These are phyloP conservation scores for Elaphomyces granulatus DNA, from an alignment of 495 filamentous ascomycete genomes.

Conservation along the genomic window DNA sequence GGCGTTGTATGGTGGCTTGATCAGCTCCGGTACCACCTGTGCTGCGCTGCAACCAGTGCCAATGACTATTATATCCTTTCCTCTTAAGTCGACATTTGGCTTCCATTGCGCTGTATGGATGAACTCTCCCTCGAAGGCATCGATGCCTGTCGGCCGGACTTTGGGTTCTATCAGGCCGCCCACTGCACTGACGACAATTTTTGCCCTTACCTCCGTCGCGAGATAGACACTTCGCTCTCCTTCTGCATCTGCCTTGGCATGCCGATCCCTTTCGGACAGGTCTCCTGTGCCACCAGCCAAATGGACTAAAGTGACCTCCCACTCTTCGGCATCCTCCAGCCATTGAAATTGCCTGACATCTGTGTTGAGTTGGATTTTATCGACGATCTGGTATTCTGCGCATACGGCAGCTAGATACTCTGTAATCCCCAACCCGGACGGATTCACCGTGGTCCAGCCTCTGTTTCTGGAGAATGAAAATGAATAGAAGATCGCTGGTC, in stretches of 20 bases:
- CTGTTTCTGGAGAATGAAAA: slow-evolving; percentile 48
- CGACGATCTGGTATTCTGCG: slow-evolving; percentile 39
- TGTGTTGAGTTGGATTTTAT: slow-evolving; percentile 46
- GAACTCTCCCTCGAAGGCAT: slow-evolving; percentile 36
- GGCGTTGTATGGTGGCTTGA: slow-evolving; percentile 26
- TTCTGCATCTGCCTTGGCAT: slow-evolving; percentile 15
- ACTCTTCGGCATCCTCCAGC: slow-evolving; percentile 37
- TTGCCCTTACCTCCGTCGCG: slow-evolving; percentile 33
- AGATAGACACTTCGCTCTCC: slow-evolving; percentile 27
- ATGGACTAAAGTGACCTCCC: slow-evolving; percentile 38
- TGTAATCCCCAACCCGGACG: slow-evolving; percentile 39
- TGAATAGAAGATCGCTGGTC: slow-evolving; percentile 44
- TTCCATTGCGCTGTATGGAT: slow-evolving; percentile 43
- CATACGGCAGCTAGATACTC: slow-evolving; percentile 47
- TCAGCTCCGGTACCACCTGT: slow-evolving; percentile 29
- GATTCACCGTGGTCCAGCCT: slow-evolving; percentile 42
- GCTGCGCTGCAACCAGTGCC: slow-evolving; percentile 43
- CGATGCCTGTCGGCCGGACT: slow-evolving; percentile 36
- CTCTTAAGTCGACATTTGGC: slow-evolving; percentile 21
- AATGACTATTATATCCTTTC: slow-evolving; percentile 41
- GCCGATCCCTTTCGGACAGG: slow-evolving; percentile 21
- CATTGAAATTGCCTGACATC: slow-evolving; percentile 34
- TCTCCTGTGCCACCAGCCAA: slow-evolving; percentile 40
- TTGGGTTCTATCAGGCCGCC: slow-evolving; percentile 41
- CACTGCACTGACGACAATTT: slow-evolving; percentile 42